Base-by-base conservation (phyloP, 2,329 filamentous ascomycete genomes). In the Botrytis aclada region DNA sequence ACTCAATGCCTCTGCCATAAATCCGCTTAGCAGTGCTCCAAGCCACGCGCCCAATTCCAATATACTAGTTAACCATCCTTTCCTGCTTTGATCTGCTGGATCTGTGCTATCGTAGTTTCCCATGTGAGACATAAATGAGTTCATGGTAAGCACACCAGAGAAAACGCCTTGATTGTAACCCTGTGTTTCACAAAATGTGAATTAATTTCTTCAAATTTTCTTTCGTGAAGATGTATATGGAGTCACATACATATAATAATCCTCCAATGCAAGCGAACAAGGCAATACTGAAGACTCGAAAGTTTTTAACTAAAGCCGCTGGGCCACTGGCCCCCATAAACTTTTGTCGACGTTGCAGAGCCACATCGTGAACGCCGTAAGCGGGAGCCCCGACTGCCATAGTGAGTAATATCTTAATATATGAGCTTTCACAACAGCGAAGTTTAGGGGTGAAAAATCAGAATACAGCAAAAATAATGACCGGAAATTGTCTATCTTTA, bases 111-210 rank as follows among this genome's bases (percentile, higher is more conserved):
- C 84, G 75, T 88, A 88, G 47, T 84, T 84, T 67, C 85, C 87
- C 87, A 89, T 89, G 73, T 89, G 77, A 2, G 81, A 77, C 75
- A 85, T 82, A 74, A 89, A 89, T 7, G 86, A 78, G 1, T 83
- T 83, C 87, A 89, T 89, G 25, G 85, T 84, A 14, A 89, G 80
- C 12, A 94, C 88, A 37, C 92, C 91, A n/a, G 88, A 88, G 82
- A 93, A 93, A 82, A 93, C 90, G 77, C 92, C 92, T 80, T 93
- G 90, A 79, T 94, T 93, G 82, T 93, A 94, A 32, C 92, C 77
- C 78, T 45, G 32, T 20, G 34, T 47, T 47, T 65, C 41, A 34
- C 29, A 65, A 12, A 65, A 10, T 4, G 6, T 22, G 8, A 47
- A 29, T 70, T 16, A 63, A 29, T 22, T 61, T 14, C 18, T 16